These are phyloP conservation scores for Russula earlei DNA, from an alignment of 768 basidiomycete genomes.

Conservation along the genomic window DNA sequence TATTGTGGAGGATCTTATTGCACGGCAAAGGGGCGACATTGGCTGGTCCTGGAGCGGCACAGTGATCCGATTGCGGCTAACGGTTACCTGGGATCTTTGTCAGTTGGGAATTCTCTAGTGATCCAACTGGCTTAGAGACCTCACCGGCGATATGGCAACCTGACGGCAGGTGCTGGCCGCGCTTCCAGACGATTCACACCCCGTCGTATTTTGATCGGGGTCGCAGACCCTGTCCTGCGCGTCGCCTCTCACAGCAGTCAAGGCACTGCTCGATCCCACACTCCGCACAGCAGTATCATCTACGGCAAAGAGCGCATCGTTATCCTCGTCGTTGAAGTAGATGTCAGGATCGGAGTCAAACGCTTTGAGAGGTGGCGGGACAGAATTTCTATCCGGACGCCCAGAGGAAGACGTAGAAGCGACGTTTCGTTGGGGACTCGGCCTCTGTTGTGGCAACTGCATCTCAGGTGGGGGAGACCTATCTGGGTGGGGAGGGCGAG, in stretches of 20 bases:
- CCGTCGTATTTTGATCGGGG: background rate
- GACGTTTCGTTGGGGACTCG: background rate
- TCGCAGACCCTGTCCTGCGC: background rate
- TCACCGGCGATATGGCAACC: background rate
- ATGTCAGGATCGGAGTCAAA: slow-evolving; percentile 16
- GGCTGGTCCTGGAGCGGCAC: background rate
- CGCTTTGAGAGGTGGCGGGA: background rate
- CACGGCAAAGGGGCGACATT: background rate
- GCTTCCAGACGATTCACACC: background rate
- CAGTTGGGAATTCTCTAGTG: background rate
- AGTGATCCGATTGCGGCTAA: background rate
- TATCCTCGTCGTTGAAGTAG: slow-evolving; percentile 20
- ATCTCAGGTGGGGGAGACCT: background rate
- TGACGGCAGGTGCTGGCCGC: background rate
- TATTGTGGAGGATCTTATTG: slow-evolving; percentile 1
- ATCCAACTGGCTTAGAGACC: background rate
- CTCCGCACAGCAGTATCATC: background rate
- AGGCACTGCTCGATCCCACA: background rate
- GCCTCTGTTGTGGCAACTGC: background rate
- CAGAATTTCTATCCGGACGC: background rate
- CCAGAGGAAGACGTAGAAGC: background rate
- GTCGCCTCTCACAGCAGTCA: background rate
- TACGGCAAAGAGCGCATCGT: slow-evolving; percentile 1
- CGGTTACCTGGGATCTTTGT: background rate
- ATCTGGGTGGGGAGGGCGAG: background rate